Evolutionary conservation across 495 filamentous ascomycete genomes (phyloP).

Genomic region (Tuber melanosporum): DNA sequence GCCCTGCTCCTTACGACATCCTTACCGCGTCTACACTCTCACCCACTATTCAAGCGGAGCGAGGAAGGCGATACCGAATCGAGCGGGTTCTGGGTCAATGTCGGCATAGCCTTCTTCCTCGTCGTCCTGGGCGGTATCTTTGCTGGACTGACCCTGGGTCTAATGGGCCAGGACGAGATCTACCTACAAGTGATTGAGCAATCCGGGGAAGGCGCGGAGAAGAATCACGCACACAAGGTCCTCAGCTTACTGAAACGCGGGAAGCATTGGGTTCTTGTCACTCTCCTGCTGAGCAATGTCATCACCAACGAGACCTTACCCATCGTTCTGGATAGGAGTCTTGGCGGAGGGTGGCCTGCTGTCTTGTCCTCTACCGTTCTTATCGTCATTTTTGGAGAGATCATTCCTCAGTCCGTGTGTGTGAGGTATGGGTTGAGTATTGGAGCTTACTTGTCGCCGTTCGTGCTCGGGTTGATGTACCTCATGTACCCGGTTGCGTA

Average conservation of each 20-base stretch:
- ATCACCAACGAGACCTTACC: constrained; percentile 97
- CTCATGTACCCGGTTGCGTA: constrained; percentile 77
- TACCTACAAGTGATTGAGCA: constrained; percentile 89
- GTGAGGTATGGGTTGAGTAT: constrained; percentile 96
- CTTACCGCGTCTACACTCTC: constrained; percentile 33
- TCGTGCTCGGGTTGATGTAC: constrained; percentile 86
- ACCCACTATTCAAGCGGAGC: constrained; percentile 23
- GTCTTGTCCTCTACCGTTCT: constrained; percentile 85
- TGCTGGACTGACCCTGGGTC: constrained; percentile 87
- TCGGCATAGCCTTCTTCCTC: constrained; percentile 61
- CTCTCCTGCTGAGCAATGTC: constrained; percentile 86
- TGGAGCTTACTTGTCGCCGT: constrained; percentile 86
- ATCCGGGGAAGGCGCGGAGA: constrained; percentile 74
- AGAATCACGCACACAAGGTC: constrained; percentile 74
- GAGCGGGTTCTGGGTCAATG: constrained; percentile 57
- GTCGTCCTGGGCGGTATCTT: constrained; percentile 90
- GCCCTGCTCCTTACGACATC: constrained; percentile 17
- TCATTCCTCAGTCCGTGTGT: constrained; percentile 91
- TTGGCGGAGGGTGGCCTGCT: constrained; percentile 91
- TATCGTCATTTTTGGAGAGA: constrained; percentile 97
- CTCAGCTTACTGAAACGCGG: constrained; percentile 73
- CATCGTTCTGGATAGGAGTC: constrained; percentile 85
- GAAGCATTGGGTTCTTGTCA: constrained; percentile 99
- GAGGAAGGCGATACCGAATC: constrained; percentile 50
- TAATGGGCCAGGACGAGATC: constrained; percentile 89